phyloP scores from a whole-genome alignment of 805 yeast species.

The Tanozyma kutaoensis region DNA sequence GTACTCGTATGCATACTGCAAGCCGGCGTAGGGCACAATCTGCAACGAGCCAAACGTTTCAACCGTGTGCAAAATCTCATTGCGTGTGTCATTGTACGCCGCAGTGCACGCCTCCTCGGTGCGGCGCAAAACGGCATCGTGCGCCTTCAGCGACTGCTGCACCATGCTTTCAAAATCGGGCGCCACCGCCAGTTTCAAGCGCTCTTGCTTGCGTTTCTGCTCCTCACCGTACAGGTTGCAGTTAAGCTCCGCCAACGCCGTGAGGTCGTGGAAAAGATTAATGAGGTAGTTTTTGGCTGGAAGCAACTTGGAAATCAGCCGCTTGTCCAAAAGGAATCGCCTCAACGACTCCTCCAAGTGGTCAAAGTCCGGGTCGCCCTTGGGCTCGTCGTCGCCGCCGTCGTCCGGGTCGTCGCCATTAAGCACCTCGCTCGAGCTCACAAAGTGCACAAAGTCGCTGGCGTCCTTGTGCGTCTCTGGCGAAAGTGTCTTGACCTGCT shows the following conservation, averaged over 20 bases:
- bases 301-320: conserved; percentile 75
- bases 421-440: conserved; percentile 47
- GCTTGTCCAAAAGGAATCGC: conserved; percentile 75
- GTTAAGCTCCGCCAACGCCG: conserved; percentile 48
- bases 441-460: conserved; percentile 86
- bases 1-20: conserved; percentile 53
- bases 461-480: conserved; percentile 89
- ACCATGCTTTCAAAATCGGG: conserved; percentile 52
- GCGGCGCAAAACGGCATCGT: conserved; percentile 45
- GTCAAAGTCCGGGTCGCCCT: conserved; percentile 58
- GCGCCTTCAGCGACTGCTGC: conserved; percentile 36
- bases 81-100: conserved; percentile 49
- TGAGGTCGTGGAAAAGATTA: conserved; percentile 58
- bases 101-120: conserved; percentile 48
- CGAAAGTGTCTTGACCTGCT: conserved; percentile 72
- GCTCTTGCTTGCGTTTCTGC: conserved; percentile 28
- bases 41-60: conserved; percentile 35
- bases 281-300: conserved; percentile 85
- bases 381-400: conserved; percentile 14
- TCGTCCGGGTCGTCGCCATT: conserved; percentile 16
- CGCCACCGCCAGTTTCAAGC: conserved; percentile 37
- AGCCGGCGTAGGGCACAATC: conserved; percentile 46
- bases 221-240: conserved; percentile 38
- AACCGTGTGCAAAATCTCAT: conserved; percentile 38
- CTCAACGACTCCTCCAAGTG: conserved; percentile 74